Conservation (phyloP, 2,329 filamentous ascomycete genomes). For the Claviceps arundinis region DNA sequence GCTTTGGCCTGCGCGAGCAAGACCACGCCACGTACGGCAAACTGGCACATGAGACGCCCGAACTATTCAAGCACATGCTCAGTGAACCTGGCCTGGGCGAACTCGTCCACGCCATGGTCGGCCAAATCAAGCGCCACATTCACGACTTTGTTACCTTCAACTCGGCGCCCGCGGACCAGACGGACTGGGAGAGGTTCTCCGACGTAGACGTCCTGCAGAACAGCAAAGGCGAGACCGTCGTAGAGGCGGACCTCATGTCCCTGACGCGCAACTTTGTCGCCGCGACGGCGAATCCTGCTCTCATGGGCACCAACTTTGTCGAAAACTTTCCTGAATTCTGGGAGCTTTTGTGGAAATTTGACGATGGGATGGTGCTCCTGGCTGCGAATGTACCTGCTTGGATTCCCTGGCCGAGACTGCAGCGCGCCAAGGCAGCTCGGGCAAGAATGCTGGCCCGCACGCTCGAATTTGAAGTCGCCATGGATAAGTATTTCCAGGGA, state of each 20-base stretch:
- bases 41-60: slow-evolving; percentile 15
- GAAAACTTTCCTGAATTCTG: slow-evolving; percentile 27
- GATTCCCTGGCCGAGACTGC: slow-evolving; percentile 19
- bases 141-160: slow-evolving; percentile 26
- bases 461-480: slow-evolving; percentile 21
- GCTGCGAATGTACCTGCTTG: slow-evolving; percentile 19
- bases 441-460: slow-evolving; percentile 16
- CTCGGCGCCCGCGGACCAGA: slow-evolving; percentile 22
- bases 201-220: slow-evolving; percentile 18
- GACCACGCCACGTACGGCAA: slow-evolving; percentile 19
- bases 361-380: slow-evolving; percentile 19
- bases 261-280: slow-evolving; percentile 23
- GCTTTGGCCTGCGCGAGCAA: slow-evolving; percentile 19
- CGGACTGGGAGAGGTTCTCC: slow-evolving; percentile 24
- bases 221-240: slow-evolving; percentile 12
- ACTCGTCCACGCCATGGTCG: slow-evolving; percentile 8
- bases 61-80: slow-evolving; percentile 14
- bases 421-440: slow-evolving; percentile 18
- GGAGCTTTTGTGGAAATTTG: slow-evolving; percentile 24
- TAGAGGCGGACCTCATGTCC: slow-evolving; percentile 21
- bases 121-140: slow-evolving; percentile 16
- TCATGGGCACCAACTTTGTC: slow-evolving; percentile 28
- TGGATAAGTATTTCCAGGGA: slow-evolving; percentile 21
- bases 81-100: slow-evolving; percentile 15
- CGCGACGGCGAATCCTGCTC: slow-evolving; percentile 19